Evolutionary conservation across 768 basidiomycete genomes (phyloP), one percentile per base, ranked within the genome.

Genomic region (Rhizopogon salebrosus): DNA sequence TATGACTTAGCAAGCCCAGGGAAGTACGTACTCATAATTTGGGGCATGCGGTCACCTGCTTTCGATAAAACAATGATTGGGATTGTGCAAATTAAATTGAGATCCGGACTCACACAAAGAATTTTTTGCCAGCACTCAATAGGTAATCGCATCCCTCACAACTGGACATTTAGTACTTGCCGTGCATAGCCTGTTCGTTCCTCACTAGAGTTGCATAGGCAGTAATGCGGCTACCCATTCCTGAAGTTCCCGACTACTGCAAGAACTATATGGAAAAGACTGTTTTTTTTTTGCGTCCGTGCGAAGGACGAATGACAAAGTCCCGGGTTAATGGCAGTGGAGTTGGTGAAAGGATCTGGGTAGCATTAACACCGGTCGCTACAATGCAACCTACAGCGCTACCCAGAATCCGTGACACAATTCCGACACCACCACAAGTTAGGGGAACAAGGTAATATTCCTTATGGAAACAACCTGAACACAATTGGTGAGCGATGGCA

Each of bases 161-260:
- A 7, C 41, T 52, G 1, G 63, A 54, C 37, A 71, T 46, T n/a
- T n/a, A n/a, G 35, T 72, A 74, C 35, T 59, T 62, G 9, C 72
- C 73, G 6, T 65, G 60, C 60, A 60, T 58, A 9, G 60, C 58
- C 39, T 49, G 55, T 36, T 60, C 60, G 13, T 60, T 61, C 6
- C 54, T 58, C 1, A 62, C 59, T 16, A 72, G 45, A 18, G 70
- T 68, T 4, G 66, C 69, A 48, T 65, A 66, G 1, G 73, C 57
- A 1, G 75, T 57, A 1, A 65, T 60, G n/a, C 70, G 64, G 48
- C 68, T 64, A 13, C 73, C 73, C 51, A 59, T 61, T 51, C 74
- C 70, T 0, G 64, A 40, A 4, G 72, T 61, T 10, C 70, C 62
- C 1, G 62, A 63, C 38, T 7, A 49, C 0, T 3, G 27, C 34